Evolutionary conservation across 306 rosid genomes (phyloP).

Genomic region (Gleditsia sinensis): DNA sequence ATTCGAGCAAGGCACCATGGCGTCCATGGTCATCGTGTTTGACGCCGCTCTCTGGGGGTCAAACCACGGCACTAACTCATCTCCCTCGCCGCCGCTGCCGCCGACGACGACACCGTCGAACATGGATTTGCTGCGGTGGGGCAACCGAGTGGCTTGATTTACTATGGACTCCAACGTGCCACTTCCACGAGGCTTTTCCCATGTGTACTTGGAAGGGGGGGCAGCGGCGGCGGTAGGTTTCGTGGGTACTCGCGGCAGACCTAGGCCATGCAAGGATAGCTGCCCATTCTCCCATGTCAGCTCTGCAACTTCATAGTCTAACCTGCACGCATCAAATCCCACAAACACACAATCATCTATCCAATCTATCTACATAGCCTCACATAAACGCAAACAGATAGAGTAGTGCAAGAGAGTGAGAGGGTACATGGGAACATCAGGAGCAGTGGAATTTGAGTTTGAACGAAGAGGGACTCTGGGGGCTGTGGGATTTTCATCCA

Average conservation of each 20-base stretch:
- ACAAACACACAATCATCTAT: neutral
- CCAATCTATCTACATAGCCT: neutral
- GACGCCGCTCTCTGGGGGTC: slow-evolving; percentile 36
- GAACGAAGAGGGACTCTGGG: slow-evolving; percentile 47
- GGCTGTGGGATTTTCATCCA: slow-evolving; percentile 47
- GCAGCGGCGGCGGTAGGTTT: slow-evolving; percentile 10
- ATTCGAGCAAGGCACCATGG: slow-evolving; percentile 70
- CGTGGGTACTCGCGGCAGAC: slow-evolving; percentile 51
- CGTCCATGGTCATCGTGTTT: slow-evolving; percentile 57
- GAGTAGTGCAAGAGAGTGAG: neutral
- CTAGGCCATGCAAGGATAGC: slow-evolving; percentile 76
- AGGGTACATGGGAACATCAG: slow-evolving; percentile 57
- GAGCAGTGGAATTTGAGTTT: slow-evolving; percentile 51
- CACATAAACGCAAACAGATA: neutral
- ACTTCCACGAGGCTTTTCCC: slow-evolving; percentile 80
- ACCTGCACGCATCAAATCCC: slow-evolving; percentile 45
- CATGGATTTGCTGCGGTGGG: slow-evolving; percentile 32
- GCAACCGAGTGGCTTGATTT: slow-evolving; percentile 67
- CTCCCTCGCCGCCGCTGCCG: neutral
- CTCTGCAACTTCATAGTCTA: slow-evolving; percentile 79
- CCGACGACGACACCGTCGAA: too few species aligned
- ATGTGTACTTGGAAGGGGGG: slow-evolving; percentile 30
- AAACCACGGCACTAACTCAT: slow-evolving; percentile 58
- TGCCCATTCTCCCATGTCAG: slow-evolving; percentile 96
- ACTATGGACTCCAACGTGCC: slow-evolving; percentile 93